A percentile compares a stretch with the other conserved stretches of the same genome.
Conservation (phyloP, 805 yeast genomes). For the Metschnikowia lochheadii region DNA sequence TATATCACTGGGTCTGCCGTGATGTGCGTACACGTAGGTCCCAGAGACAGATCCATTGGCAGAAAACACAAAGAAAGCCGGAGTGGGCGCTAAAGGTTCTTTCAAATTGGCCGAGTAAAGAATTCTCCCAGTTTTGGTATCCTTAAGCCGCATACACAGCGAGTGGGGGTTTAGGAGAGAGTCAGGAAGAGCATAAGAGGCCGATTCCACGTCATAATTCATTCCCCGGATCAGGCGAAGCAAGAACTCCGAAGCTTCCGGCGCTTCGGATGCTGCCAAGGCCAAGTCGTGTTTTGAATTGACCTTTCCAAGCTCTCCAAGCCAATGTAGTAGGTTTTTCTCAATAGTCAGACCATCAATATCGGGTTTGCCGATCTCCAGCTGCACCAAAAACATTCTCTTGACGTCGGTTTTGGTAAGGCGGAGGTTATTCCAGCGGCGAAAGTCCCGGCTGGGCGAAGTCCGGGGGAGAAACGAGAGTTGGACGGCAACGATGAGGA, state of each 20-base stretch:
- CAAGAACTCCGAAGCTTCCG: slow-evolving; percentile 24
- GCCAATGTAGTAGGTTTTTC: slow-evolving; percentile 25
- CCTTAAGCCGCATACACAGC: slow-evolving; percentile 25
- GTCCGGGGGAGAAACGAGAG: slow-evolving; percentile 80
- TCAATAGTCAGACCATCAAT: slow-evolving; percentile 20
- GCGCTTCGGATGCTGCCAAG: slow-evolving; percentile 24
- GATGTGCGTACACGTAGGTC: slow-evolving; percentile 27
- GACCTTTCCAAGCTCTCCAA: slow-evolving; percentile 25
- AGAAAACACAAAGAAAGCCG: slow-evolving; percentile 30
- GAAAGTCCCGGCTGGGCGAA: slow-evolving; percentile 73
- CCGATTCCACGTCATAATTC: slow-evolving; percentile 23
- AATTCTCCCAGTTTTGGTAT: slow-evolving; percentile 17
- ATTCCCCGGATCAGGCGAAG: slow-evolving; percentile 24
- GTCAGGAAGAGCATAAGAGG: slow-evolving; percentile 11
- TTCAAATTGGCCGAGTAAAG: slow-evolving; percentile 25
- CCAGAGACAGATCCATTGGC: slow-evolving; percentile 22
- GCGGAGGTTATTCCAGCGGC: slow-evolving; percentile 64
- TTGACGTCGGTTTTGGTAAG: slow-evolving; percentile 68
- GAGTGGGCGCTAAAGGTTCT: slow-evolving; percentile 26
- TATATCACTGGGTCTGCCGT: slow-evolving; percentile 31
- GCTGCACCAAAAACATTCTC: slow-evolving; percentile 47
- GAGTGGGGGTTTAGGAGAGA: slow-evolving; percentile 20
- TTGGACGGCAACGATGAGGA: slow-evolving; percentile 53
- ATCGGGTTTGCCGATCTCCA: slow-evolving; percentile 14
- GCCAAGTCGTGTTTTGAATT: slow-evolving; percentile 21